phyloP scores from a whole-genome alignment of 345 rosid genomes.

The Eucalyptus pauciflora region DNA sequence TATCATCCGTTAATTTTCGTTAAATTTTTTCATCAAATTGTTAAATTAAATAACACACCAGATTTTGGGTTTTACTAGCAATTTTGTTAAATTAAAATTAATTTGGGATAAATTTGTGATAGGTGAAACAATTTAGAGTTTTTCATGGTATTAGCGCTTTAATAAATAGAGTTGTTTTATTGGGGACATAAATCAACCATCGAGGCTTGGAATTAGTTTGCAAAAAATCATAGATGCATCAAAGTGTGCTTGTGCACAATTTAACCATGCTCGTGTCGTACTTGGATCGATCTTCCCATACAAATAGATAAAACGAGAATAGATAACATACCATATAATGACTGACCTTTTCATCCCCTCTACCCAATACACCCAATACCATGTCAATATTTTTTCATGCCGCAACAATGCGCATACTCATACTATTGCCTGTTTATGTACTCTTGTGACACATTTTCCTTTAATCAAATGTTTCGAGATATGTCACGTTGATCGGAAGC shows the following conservation, averaged over 20 bases:
- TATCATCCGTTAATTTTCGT: rapidly evolving
- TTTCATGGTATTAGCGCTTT: rapidly evolving
- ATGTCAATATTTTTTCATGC: background rate
- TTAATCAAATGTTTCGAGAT: background rate
- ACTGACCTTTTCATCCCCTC: background rate
- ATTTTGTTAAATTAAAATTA: too few species aligned
- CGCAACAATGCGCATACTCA: rapidly evolving
- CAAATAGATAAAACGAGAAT: background rate
- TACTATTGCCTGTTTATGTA: background rate
- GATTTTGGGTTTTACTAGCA: rapidly evolving
- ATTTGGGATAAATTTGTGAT: rapidly evolving
- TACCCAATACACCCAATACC: background rate
- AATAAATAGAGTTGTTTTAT: background rate
- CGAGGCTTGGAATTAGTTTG: background rate
- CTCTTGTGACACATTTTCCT: background rate
- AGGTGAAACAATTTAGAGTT: too few species aligned
- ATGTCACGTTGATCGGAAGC: rapidly evolving
- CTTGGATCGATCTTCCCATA: background rate
- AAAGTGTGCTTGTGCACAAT: background rate
- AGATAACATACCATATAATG: background rate
- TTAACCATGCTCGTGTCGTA: background rate
- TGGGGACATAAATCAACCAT: background rate
- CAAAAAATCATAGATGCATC: background rate
- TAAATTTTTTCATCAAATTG: too few species aligned
- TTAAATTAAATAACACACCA: rapidly evolving